Evolutionary conservation across 352 stramenopile genomes (phyloP), one percentile per base, ranked within the genome.

Genomic region (Pythium oligandrum): DNA sequence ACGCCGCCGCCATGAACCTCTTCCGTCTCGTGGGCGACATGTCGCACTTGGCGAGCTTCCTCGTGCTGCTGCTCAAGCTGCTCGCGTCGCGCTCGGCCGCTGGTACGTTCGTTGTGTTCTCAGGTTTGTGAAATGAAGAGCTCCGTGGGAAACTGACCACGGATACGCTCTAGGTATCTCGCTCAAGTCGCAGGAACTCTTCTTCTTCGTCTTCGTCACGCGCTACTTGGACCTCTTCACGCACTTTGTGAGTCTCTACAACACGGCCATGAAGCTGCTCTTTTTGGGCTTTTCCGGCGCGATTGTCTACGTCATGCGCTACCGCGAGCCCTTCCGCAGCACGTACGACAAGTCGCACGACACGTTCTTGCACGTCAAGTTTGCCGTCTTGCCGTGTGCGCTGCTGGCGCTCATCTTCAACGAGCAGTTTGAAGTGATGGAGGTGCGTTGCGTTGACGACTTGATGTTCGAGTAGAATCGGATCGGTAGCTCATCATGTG

Each of bases 271-370:
- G 97, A 99, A 99, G 75, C 61, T 99, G 30, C 70, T 99, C 6
- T 99, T 99, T 75, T 95, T 99, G 50, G 69, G 71, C 43, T 92
- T 96, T 46, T 99, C 97, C 48, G 86, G 93, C 36, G 93, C 87
- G 48, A 99, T 99, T 64, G 92, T 99, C 53, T 99, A 99, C 84
- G 96, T 98, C 56, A 99, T 99, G 59, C 88, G 93, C 55, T 90
- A 91, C 61, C 80, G 95, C 63, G 91, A 99, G 65, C 94, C 96
- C 4, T 99, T 98, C 70, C 95, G 92, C 60, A 97, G 85, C 54
- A 98, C 95, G 31, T 99, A 99, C 77, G 97, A 99, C 68, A 98
- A 96, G 73, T 90, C 91, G n/a, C 93, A 99, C 70, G 97, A 99
- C 81, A 97, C 96, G 32, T 99, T 99, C 68, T 86, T 98, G 61